Evolutionary conservation across 2,329 filamentous ascomycete species (phyloP).

Genomic region (Nemania sp.): DNA sequence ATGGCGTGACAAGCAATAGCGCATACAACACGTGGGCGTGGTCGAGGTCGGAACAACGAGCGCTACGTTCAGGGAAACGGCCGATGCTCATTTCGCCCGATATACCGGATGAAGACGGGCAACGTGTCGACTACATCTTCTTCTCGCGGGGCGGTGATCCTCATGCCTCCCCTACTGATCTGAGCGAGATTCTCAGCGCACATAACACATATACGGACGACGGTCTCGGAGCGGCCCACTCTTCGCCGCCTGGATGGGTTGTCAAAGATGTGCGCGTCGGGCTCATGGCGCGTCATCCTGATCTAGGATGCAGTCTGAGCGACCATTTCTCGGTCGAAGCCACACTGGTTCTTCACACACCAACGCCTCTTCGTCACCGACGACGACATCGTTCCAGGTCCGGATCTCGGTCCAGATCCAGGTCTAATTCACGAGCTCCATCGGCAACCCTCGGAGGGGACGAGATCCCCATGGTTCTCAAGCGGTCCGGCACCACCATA

Average conservation of each 20-base stretch:
- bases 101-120: slow-evolving; percentile 72
- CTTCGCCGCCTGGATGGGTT: slow-evolving; percentile 60
- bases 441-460: slow-evolving; percentile 5
- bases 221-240: slow-evolving; percentile 35
- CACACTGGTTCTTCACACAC: slow-evolving; percentile 61
- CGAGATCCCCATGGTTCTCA: background rate
- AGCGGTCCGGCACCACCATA: slow-evolving; percentile 7
- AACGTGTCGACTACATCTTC: slow-evolving; percentile 94
- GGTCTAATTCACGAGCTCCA: slow-evolving; percentile 2
- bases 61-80: slow-evolving; percentile 66
- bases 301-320: slow-evolving; percentile 81
- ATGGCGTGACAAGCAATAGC: slow-evolving; percentile 86
- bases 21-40: slow-evolving; percentile 93
- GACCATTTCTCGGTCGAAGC: slow-evolving; percentile 94
- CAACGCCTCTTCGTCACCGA: slow-evolving; percentile 21
- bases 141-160: slow-evolving; percentile 57
- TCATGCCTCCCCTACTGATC: slow-evolving; percentile 20
- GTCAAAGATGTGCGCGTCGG: slow-evolving; percentile 73
- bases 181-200: slow-evolving; percentile 24
- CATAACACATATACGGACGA: slow-evolving; percentile 26
- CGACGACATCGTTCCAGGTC: slow-evolving; percentile 10
- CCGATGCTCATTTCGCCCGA: slow-evolving; percentile 63
- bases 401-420: slow-evolving; percentile 8
- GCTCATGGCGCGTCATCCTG: slow-evolving; percentile 80
- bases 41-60: slow-evolving; percentile 70